Conservation (phyloP, 768 basidiomycete genomes). For the Rhodocollybia butyracea region DNA sequence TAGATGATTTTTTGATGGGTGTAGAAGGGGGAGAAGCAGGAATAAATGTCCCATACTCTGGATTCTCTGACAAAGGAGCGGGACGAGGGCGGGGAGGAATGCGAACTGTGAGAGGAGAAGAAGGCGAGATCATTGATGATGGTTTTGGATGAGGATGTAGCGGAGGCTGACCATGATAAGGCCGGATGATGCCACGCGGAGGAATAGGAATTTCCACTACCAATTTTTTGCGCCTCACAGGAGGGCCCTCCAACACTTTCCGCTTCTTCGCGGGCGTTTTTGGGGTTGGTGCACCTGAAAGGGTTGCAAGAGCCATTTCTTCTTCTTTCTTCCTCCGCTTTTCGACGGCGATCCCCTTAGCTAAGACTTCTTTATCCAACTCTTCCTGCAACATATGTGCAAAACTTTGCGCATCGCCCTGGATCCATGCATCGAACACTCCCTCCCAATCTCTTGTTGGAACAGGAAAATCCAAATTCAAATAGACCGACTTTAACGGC, state of each 20-base stretch:
- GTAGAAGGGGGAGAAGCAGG: neutral
- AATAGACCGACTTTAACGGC: slow-evolving; percentile 66
- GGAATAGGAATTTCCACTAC: neutral
- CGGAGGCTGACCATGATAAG: neutral
- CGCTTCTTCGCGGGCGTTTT: neutral
- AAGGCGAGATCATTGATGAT: neutral
- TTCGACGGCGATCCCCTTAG: slow-evolving; percentile 53
- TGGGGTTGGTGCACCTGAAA: neutral
- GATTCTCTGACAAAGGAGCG: neutral
- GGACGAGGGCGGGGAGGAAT: slow-evolving; percentile 1
- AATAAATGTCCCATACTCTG: no score
- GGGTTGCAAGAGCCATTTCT: slow-evolving; percentile 26
- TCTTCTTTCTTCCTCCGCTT: slow-evolving; percentile 57
- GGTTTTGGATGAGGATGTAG: neutral
- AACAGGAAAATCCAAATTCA: slow-evolving; percentile 85
- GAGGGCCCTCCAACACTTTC: neutral
- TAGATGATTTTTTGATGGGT: slow-evolving; percentile 2
- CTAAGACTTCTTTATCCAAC: slow-evolving; percentile 49
- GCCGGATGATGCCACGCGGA: neutral
- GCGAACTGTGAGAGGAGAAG: neutral
- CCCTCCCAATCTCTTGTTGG: slow-evolving; percentile 86
- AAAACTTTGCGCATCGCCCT: slow-evolving; percentile 85
- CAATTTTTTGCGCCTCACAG: slow-evolving; percentile 1
- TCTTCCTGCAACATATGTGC: slow-evolving; percentile 57
- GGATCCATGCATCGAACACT: slow-evolving; percentile 87